phyloP scores from a whole-genome alignment of 2,329 filamentous ascomycete species.

The Penicillium italicum region DNA sequence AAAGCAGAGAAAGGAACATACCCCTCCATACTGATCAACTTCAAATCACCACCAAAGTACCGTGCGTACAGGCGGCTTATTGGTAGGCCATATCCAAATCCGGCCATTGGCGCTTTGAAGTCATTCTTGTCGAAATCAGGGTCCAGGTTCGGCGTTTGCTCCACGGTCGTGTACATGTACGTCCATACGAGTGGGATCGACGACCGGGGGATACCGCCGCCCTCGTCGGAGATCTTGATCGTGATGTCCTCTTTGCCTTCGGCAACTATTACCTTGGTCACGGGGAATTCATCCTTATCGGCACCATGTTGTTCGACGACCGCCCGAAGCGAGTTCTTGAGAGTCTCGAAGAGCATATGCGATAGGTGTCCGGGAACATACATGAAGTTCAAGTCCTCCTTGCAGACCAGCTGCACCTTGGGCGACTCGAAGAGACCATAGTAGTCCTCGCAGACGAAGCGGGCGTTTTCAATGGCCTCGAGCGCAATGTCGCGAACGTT shows the following conservation, averaged over 20 bases:
- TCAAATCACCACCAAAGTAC: slow-evolving; percentile 96
- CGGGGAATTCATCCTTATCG: slow-evolving; percentile 92
- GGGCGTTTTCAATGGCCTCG: slow-evolving; percentile 96
- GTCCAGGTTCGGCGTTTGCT: slow-evolving; percentile 89
- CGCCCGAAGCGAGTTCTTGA: slow-evolving; percentile 96
- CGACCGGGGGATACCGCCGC: slow-evolving; percentile 88
- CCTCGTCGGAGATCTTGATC: slow-evolving; percentile 96
- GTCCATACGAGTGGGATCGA: slow-evolving; percentile 98
- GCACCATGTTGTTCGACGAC: slow-evolving; percentile 94
- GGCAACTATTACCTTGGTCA: slow-evolving; percentile 95
- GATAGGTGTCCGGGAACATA: slow-evolving; percentile 98
- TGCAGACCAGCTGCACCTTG: slow-evolving; percentile 94
- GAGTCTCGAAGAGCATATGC: slow-evolving; percentile 98
- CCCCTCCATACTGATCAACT: slow-evolving; percentile 99
- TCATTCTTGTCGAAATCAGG: slow-evolving; percentile 98
- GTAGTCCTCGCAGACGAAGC: slow-evolving; percentile 99
- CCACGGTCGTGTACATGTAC: slow-evolving; percentile 99
- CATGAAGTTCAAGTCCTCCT: slow-evolving; percentile 95
- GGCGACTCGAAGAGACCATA: slow-evolving; percentile 96
- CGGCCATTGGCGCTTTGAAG: slow-evolving; percentile 98
- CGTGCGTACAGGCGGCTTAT: slow-evolving; percentile 91
- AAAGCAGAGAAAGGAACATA: slow-evolving; percentile 50
- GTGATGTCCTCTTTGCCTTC: slow-evolving; percentile 99
- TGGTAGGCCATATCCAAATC: slow-evolving; percentile 95
- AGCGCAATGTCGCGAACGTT: slow-evolving; percentile 92